Evolutionary conservation across 1,139 yeast species (phyloP), one percentile per base, ranked within the genome.

Genomic region (Meyerozyma carpophila): DNA sequence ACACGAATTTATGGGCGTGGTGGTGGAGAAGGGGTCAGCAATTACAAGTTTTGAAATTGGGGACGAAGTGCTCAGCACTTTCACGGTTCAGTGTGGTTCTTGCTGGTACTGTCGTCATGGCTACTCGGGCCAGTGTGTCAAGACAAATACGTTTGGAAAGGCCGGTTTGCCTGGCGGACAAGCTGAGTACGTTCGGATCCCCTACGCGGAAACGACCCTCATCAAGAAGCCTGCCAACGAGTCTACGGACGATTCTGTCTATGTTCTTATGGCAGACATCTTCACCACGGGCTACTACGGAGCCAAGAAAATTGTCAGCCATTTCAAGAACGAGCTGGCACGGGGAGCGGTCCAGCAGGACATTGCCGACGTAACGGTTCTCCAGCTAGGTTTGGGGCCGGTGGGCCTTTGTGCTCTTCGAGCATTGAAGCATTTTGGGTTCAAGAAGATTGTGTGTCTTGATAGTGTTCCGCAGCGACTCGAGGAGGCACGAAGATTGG

Each of bases 221-320:
- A 65, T 70, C 41, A 68, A 65, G 36, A 65, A 66, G 47, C 81
- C 81, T 4, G 48, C 56, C 10, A 45, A 45, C n/a, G 29, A 44
- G 9, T 36, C 41, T 4, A 37, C 39, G 2, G 69, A 72, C 48
- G 80, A 76, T 49, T 61, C 73, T 2, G 69, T 76, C 8, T 74
- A 80, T 39, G 75, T 80, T 7, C 58, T 81, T 50, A 77, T 81
- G 83, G 81, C 84, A 8, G 87, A 81, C 58, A 81, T 81, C 44
- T 81, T 81, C 58, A 78, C 82, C 32, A 81, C 87, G 1, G 87
- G 84, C 0, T 81, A 77, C 58, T 77, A 72, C 53, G 85, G 85
- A 32, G 75, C 66, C 10, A 69, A 68, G 47, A 71, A 72, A 49
- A 79, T 80, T 24, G 56, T 72, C 16, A 75, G 79, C 50, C 71